Evolutionary conservation across 2,329 filamentous ascomycete species (phyloP), one percentile per base, ranked within the genome.

Genomic region (Fusarium sp.): DNA sequence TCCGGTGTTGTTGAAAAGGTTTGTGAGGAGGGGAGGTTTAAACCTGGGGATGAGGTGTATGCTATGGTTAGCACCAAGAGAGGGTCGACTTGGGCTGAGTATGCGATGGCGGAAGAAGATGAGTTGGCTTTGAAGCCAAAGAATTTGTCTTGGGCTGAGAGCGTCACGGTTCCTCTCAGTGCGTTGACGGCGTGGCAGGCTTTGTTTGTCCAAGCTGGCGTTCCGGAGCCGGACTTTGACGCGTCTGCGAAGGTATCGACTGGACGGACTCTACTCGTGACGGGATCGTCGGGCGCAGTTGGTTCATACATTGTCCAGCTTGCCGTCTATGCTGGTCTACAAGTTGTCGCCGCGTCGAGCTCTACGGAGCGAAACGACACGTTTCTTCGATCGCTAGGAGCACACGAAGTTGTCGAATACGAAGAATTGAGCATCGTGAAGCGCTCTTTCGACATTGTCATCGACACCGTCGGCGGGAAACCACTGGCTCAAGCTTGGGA

Each of bases 131-230:
- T 74, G 27, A 79, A 83, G 60, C 81, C 82, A 0, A 58, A 50
- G 18, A 65, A 68, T 4, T 43, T 83, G 35, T 59, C 65, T 8
- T 82, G 80, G 75, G 72, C 77, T 7, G 75, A 82, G 35, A 80
- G 81, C 0, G 82, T 82, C 2, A 79, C 81, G 8, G 76, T 81
- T 23, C 82, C 82, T 9, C 70, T 83, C 48, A 82, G 80, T 61
- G 80, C 80, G 4, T 70, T 84, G 30, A 84, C 83, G 6, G 82
- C 83, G 9, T 82, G 78, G 70, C 83, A 84, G 74, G 78, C 79
- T 3, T 67, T 84, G 18, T 83, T 70, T 23, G 70, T 73, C 20
- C 77, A 79, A 13, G 67, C 63, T 10, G 75, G 76, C 2, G 64
- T 70, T 30, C 58, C 77, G 8, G 34, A 67, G n/a, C 41, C 48